phyloP scores from a whole-genome alignment of 768 basidiomycete genomes.

The Lactarius psammicola region DNA sequence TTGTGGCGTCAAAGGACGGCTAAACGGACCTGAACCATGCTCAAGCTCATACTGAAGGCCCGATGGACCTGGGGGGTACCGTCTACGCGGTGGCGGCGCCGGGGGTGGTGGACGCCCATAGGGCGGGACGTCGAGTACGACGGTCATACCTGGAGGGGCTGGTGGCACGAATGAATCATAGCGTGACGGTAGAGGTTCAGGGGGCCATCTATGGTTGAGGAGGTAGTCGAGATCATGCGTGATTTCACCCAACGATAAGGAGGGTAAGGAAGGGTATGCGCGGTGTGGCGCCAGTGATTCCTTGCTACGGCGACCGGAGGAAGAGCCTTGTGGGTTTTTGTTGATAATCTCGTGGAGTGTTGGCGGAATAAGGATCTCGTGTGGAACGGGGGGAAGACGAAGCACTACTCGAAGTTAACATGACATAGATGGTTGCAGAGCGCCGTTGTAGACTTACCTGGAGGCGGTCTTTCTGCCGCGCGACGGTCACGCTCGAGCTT shows the following conservation, averaged over 20 bases:
- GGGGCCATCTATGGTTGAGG: slow-evolving; percentile 30
- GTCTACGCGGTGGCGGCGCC: slow-evolving; percentile 16
- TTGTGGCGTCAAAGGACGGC: slow-evolving; percentile 23
- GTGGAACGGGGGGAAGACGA: slow-evolving; percentile 55
- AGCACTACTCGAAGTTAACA: slow-evolving; percentile 43
- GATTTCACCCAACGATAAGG: slow-evolving; percentile 36
- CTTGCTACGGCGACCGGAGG: slow-evolving; percentile 28
- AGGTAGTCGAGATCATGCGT: slow-evolving; percentile 36
- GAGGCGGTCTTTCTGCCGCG: slow-evolving; percentile 69
- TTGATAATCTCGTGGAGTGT: slow-evolving; percentile 68
- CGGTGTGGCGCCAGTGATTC: slow-evolving; percentile 21
- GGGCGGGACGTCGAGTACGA: slow-evolving; percentile 22
- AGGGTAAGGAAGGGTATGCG: slow-evolving; percentile 35
- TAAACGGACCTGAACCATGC: slow-evolving; percentile 22
- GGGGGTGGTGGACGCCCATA: slow-evolving; percentile 20
- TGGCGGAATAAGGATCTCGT: slow-evolving; percentile 53
- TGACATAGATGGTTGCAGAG: neutral
- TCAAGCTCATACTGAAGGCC: slow-evolving; percentile 25
- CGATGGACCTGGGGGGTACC: slow-evolving; percentile 26
- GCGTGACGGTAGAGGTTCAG: slow-evolving; percentile 20
- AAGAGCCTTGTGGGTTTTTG: slow-evolving; percentile 49
- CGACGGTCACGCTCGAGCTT: slow-evolving; percentile 84
- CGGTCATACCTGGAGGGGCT: slow-evolving; percentile 17
- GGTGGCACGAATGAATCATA: slow-evolving; percentile 15
- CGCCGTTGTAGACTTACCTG: slow-evolving; percentile 46